These are phyloP conservation scores for Fusarium irregulare DNA, from an alignment of 2,329 filamentous ascomycete species.

Conservation along the genomic window DNA sequence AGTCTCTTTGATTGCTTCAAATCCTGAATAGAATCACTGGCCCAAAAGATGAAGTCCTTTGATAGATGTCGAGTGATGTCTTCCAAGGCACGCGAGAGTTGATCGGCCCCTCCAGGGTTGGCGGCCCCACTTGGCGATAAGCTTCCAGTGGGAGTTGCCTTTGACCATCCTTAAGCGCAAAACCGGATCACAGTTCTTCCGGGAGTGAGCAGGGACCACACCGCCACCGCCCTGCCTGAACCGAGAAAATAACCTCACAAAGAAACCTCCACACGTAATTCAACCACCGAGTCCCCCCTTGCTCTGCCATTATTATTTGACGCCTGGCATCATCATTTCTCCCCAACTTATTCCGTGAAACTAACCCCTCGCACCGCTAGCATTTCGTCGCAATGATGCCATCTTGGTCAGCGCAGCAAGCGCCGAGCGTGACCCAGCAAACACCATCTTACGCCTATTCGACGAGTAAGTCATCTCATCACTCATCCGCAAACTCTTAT, in stretches of 20 bases:
- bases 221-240: constrained; percentile 38
- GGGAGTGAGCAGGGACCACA: constrained; percentile 44
- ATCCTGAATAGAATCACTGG: not conserved
- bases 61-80: constrained; percentile 26
- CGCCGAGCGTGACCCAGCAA: constrained; percentile 56
- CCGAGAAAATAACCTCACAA: constrained; percentile 45
- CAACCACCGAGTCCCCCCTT: constrained; percentile 21
- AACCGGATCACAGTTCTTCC: constrained; percentile 29
- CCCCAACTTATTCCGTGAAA: constrained; percentile 32
- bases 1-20: constrained; percentile 1
- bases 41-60: constrained; percentile 5
- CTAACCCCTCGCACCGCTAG: constrained; percentile 43
- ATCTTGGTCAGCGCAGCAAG: constrained; percentile 53
- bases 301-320: constrained; percentile 21
- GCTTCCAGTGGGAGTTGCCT: constrained; percentile 3
- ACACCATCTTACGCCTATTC: constrained; percentile 54
- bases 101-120: constrained; percentile 22
- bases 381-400: constrained; percentile 50
- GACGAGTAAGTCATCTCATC: constrained; percentile 50
- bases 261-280: constrained; percentile 18
- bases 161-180: not conserved
- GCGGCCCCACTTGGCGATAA: constrained; percentile 38
- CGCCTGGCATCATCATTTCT: constrained; percentile 29
- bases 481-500: not conserved
- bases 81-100: constrained; percentile 21